Evolutionary conservation across 768 basidiomycete genomes (phyloP).

Genomic region (Trametes cingulata): DNA sequence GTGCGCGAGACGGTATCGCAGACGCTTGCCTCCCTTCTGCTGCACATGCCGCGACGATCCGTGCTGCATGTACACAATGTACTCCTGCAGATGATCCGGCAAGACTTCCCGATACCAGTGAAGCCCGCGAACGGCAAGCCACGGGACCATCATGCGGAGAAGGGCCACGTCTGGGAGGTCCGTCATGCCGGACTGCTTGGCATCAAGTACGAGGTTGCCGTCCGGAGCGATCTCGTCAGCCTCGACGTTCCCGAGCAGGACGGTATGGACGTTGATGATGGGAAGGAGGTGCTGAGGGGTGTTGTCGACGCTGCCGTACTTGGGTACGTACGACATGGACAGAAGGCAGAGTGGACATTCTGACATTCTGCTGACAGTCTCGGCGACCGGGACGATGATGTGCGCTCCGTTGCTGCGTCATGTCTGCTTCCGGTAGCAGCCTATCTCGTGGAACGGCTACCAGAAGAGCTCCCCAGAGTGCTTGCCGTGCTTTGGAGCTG

Average conservation of each 20-base stretch:
- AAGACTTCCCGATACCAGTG: constrained; percentile 62
- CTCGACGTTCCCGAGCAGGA: constrained; percentile 28
- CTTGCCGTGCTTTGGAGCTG: constrained; percentile 90
- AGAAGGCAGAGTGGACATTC: not conserved
- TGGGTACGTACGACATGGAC: constrained; percentile 57
- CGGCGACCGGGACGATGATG: constrained; percentile 91
- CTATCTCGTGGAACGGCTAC: constrained; percentile 74
- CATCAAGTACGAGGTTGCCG: constrained; percentile 97
- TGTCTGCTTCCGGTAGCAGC: constrained; percentile 87
- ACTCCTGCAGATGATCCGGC: constrained; percentile 91
- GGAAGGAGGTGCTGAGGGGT: constrained; percentile 64
- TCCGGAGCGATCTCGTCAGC: constrained; percentile 80
- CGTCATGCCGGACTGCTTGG: constrained; percentile 97
- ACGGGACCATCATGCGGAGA: constrained; percentile 34
- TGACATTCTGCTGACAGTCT: constrained; percentile 51
- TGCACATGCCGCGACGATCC: constrained; percentile 84
- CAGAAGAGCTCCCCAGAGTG: constrained; percentile 69
- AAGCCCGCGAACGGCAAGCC: constrained; percentile 33
- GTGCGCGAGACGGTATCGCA: constrained; percentile 96
- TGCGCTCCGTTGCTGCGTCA: constrained; percentile 91
- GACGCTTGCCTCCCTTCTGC: constrained; percentile 83
- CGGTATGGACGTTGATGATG: constrained; percentile 35
- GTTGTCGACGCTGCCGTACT: constrained; percentile 91
- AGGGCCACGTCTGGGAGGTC: constrained; percentile 88
- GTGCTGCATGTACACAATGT: constrained; percentile 80